A percentile compares a stretch with the other conserved stretches of the same genome.
Conservation (phyloP, 495 filamentous ascomycete species). For the Evernia prunastri region DNA sequence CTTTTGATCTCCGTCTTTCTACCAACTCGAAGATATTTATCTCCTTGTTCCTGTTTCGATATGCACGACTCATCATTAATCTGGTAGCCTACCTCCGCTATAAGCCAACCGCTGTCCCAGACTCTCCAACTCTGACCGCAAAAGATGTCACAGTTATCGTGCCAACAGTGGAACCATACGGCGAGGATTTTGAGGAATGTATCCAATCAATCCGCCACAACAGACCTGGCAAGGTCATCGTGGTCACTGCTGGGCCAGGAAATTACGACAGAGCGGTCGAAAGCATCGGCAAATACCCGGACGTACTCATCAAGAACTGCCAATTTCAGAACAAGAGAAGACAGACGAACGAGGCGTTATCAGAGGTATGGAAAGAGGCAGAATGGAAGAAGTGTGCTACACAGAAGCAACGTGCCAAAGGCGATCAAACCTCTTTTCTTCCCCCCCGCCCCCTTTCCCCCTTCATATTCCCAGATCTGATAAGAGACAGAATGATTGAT, state of each 20-base stretch:
- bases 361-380: neutral
- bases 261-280: neutral
- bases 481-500: too few relatives aligned
- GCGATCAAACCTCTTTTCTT: neutral
- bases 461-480: too few relatives aligned
- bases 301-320: neutral
- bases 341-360: neutral
- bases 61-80: neutral
- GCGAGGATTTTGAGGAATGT: neutral
- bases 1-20: too few relatives aligned
- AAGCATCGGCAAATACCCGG: neutral
- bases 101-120: neutral
- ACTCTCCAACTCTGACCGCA: neutral
- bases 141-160: slow-evolving; percentile 13
- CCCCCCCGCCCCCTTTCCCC: too few relatives aligned
- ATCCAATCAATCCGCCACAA: neutral
- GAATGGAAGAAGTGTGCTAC: neutral
- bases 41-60: neutral
- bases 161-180: neutral
- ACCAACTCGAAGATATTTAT: neutral
- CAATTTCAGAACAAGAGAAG: neutral
- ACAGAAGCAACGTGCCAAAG: neutral
- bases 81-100: neutral
- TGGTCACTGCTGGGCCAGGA: neutral
- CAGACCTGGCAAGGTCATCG: neutral